These are phyloP conservation scores for Didymella segeticola DNA, from an alignment of 2,329 filamentous ascomycete species.

Conservation along the genomic window DNA sequence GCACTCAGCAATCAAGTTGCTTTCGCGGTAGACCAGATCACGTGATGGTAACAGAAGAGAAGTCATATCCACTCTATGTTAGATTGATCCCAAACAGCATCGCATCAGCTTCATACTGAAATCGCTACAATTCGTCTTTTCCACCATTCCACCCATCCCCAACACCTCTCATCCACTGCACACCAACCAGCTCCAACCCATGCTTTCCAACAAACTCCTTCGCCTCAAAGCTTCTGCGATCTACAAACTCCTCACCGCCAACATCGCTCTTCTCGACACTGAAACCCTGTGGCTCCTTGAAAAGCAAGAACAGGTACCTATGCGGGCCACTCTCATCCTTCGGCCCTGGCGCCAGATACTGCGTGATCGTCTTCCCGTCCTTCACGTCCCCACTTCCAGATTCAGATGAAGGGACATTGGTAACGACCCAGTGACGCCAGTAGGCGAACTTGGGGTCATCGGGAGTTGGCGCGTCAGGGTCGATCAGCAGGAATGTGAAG, in stretches of 20 bases:
- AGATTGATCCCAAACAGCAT: too few relatives aligned
- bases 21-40: too few relatives aligned
- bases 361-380: slow-evolving; percentile 34
- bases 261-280: slow-evolving; percentile 38
- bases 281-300: slow-evolving; percentile 32
- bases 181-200: slow-evolving; percentile 41
- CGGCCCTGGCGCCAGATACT: slow-evolving; percentile 42
- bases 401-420: slow-evolving; percentile 19
- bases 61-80: background rate
- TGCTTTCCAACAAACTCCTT: slow-evolving; percentile 32
- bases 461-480: slow-evolving; percentile 63
- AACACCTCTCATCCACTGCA: slow-evolving; percentile 48
- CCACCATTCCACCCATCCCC: slow-evolving; percentile 42
- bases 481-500: slow-evolving; percentile 60
- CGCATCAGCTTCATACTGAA: background rate
- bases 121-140: slow-evolving; percentile 8
- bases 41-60: too few relatives aligned
- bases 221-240: slow-evolving; percentile 39
- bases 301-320: slow-evolving; percentile 44
- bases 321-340: slow-evolving; percentile 48
- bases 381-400: background rate
- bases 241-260: slow-evolving; percentile 46
- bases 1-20: too few relatives aligned
- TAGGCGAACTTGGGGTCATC: slow-evolving; percentile 63
- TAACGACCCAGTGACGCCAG: slow-evolving; percentile 62